These are phyloP conservation scores for Suillus weaverae DNA, from an alignment of 768 basidiomycete genomes.

Conservation along the genomic window DNA sequence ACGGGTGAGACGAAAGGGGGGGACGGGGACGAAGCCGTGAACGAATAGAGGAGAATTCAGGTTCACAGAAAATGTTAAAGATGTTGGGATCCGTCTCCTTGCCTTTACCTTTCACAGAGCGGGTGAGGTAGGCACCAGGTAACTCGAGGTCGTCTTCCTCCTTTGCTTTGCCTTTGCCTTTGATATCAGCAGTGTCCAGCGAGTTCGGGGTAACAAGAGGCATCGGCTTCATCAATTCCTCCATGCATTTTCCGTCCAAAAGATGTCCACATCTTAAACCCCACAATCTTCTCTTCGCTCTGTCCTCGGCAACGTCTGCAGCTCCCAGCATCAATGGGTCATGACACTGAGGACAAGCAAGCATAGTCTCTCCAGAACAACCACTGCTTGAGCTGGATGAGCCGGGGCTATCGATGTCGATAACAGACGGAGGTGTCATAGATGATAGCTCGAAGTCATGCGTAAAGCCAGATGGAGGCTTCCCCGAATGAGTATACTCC, in stretches of 20 bases:
- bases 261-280: conserved; percentile 75
- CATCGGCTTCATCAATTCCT: conserved; percentile 52
- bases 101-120: conserved; percentile 31
- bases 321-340: conserved; percentile 61
- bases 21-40: conserved; percentile 57
- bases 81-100: conserved; percentile 30
- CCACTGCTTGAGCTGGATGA: conserved; percentile 25
- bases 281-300: conserved; percentile 57
- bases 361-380: conserved; percentile 37
- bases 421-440: conserved; percentile 33
- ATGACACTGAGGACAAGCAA: conserved; percentile 68
- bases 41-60: conserved; percentile 44
- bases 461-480: conserved; percentile 61
- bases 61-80: conserved; percentile 4
- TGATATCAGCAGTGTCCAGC: conserved; percentile 26
- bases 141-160: neutral
- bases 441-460: conserved; percentile 55
- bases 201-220: conserved; percentile 7
- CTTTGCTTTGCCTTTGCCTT: conserved; percentile 28
- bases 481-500: conserved; percentile 64
- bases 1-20: conserved; percentile 13
- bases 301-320: conserved; percentile 48
- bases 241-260: conserved; percentile 74
- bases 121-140: neutral
- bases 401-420: conserved; percentile 42